Evolutionary conservation across 768 basidiomycete species (phyloP), one percentile per base, ranked within the genome.

Genomic region (Lactarius tabidus): DNA sequence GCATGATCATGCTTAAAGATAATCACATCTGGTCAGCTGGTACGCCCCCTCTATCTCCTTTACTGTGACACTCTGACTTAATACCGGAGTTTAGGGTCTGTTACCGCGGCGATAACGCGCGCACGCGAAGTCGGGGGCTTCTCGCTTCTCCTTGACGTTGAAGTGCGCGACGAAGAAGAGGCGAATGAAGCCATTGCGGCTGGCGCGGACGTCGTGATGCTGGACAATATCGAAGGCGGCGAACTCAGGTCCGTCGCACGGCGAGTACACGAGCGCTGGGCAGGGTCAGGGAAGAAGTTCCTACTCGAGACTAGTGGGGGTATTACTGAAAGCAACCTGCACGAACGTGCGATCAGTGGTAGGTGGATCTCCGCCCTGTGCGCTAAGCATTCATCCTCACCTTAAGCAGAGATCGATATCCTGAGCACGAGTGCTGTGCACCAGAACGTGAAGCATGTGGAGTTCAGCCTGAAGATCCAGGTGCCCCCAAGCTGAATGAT

Each of bases 1-100:
- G 91, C 74, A 98, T 99, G 97, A 95, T 99, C 73, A 99, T 99
- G 97, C 85, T 99, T 72, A 98, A 98, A 77, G 97, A 99, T 72
- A 99, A 99, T 74, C 97, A 99, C 74, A 92, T 98, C 73, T 98
- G 95, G 95, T 96, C 95, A 3, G 91, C 88, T 51, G 95, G 95
- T 88, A 72, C 66, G 81, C 60, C 29, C n/a, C 4, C 35, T 12
- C 23, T 31, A 29, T 8, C 36, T 56, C 41, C 55, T 5, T 23
- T 14, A 7, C 26, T 51, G 35, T 63, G 29, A 28, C 36, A 60
- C 45, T 36, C 39, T n/a, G 12, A 33, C 23, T 38, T 31, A 53
- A 20, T 17, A 54, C n/a, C 8, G 14, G 43, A 23, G 2, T 48
- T 17, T 66, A 88, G 95, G 95, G 33, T 97, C 95, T 10, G 97